Percentiles rank a stretch among this genome's conserved stretches.
Conservation (phyloP, 164 flowering plant genomes). For the Akebia trifoliata region DNA sequence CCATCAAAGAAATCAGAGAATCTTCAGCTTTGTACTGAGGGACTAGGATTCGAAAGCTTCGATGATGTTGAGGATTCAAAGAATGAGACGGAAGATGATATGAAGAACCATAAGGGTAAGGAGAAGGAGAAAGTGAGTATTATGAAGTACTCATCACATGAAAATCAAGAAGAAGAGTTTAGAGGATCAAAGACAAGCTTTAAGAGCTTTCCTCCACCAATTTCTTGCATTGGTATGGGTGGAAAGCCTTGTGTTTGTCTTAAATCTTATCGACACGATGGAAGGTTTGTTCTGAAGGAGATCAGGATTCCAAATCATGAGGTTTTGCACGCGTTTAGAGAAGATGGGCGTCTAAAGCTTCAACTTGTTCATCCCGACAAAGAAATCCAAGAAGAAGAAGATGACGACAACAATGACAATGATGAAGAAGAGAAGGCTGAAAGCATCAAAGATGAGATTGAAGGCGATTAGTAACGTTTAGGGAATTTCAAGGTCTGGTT, state of each 20-base stretch:
- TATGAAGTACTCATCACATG: conserved; percentile 5
- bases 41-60: conserved; percentile 78
- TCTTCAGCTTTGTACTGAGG: conserved; percentile 71
- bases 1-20: conserved; percentile 46
- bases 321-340: conserved; percentile 59
- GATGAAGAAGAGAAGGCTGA: conserved; percentile 19
- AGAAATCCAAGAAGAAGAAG: conserved; percentile 26
- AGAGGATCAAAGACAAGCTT: conserved; percentile 26
- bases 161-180: conserved; percentile 8
- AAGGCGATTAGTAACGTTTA: not conserved
- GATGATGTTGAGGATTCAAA: conserved; percentile 54
- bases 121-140: conserved; percentile 15
- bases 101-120: conserved; percentile 3
- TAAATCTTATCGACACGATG: conserved; percentile 51
- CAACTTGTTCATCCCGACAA: conserved; percentile 50
- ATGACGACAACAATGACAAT: conserved; percentile 22
- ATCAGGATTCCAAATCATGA: conserved; percentile 60
- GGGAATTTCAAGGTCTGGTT: conserved; percentile 1
- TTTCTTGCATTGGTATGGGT: conserved; percentile 59
- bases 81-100: conserved; percentile 9
- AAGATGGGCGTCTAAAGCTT: conserved; percentile 71
- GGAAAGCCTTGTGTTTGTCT: conserved; percentile 75
- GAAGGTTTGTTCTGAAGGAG: conserved; percentile 73
- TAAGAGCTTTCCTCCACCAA: conserved; percentile 67
- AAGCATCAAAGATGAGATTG: not conserved